phyloP scores from a whole-genome alignment of 2,329 filamentous ascomycete genomes.

The Colletotrichum sp. region DNA sequence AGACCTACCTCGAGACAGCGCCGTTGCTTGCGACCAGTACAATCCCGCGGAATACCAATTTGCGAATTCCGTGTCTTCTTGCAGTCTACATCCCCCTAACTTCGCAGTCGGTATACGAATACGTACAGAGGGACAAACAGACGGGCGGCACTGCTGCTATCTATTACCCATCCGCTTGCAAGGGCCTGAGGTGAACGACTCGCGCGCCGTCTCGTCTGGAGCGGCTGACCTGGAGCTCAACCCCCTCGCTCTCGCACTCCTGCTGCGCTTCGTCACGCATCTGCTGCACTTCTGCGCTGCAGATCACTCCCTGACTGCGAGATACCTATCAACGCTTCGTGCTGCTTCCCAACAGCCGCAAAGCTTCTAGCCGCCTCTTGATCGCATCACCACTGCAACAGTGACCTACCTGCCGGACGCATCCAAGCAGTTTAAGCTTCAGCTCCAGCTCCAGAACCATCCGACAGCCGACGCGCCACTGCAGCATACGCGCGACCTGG shows the following conservation, averaged over 20 bases:
- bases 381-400: background rate
- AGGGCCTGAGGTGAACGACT: constrained; percentile 2
- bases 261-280: background rate
- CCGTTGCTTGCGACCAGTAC: background rate
- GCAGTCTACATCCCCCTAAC: background rate
- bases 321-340: background rate
- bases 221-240: background rate
- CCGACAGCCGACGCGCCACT: background rate
- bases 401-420: background rate
- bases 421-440: background rate
- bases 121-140: background rate
- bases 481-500: constrained; percentile 5
- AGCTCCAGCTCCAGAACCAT: background rate
- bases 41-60: background rate
- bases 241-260: background rate
- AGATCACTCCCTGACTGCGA: background rate
- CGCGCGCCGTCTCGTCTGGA: constrained; percentile 12
- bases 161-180: background rate
- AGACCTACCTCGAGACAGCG: background rate
- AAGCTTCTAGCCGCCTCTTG: background rate
- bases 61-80: background rate
- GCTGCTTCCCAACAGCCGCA: background rate
- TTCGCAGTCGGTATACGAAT: background rate
- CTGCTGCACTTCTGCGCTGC: background rate
- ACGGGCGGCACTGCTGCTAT: background rate